Conservation (phyloP, 23 red algal species). For the Gracilaria gracilis region DNA sequence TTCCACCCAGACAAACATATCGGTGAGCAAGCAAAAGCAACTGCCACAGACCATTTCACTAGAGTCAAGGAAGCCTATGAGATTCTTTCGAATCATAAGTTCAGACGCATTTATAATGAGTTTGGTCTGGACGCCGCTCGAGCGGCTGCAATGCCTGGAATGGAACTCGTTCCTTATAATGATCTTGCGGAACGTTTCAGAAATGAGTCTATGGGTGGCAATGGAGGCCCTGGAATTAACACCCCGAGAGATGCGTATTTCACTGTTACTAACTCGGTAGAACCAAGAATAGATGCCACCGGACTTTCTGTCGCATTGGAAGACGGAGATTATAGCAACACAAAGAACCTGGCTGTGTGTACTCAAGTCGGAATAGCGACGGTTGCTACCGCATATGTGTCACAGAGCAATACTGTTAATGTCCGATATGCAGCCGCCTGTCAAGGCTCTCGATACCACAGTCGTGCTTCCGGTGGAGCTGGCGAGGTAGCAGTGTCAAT, state of each 20-base stretch:
- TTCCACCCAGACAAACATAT: constrained; percentile 96
- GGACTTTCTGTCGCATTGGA: constrained; percentile 76
- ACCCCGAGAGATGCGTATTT: constrained; percentile 71
- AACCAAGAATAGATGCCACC: constrained; percentile 74
- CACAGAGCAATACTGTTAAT: constrained; percentile 53
- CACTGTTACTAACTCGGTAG: constrained; percentile 66
- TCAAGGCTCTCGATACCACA: not conserved
- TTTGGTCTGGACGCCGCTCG: constrained; percentile 88
- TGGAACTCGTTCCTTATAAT: constrained; percentile 68
- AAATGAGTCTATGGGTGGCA: constrained; percentile 27
- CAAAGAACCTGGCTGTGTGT: constrained; percentile 32
- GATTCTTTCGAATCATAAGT: constrained; percentile 87
- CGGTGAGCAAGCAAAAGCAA: constrained; percentile 65
- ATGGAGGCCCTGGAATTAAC: constrained; percentile 24
- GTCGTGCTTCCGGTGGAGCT: constrained; percentile 6
- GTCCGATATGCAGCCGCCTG: constrained; percentile 51
- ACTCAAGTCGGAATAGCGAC: constrained; percentile 70
- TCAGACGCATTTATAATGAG: constrained; percentile 89
- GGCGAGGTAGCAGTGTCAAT: constrained; percentile 57
- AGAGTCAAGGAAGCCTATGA: constrained; percentile 96
- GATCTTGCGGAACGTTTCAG: constrained; percentile 62
- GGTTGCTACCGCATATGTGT: constrained; percentile 74
- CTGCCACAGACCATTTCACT: constrained; percentile 94
- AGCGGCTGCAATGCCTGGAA: constrained; percentile 51
- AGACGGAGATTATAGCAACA: constrained; percentile 41